Conservation (phyloP, 2,329 filamentous ascomycete genomes). For the Aureobasidium sp. region DNA sequence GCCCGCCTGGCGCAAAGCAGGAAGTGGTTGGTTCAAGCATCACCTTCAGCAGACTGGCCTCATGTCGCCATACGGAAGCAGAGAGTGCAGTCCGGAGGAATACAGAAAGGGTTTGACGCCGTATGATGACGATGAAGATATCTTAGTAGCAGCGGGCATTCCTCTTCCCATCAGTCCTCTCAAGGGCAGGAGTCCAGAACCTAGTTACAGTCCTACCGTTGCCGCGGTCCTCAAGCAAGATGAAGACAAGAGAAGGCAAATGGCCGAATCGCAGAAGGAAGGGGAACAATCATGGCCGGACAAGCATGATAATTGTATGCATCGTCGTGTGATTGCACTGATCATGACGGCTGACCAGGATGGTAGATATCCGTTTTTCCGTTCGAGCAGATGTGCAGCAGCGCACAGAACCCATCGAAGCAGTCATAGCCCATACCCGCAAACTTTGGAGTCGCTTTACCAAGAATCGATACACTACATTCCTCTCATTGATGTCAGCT, state of each 20-base stretch:
- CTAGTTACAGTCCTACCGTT: slow-evolving; percentile 19
- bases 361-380: slow-evolving; percentile 76
- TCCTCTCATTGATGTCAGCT: slow-evolving; percentile 54
- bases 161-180: slow-evolving; percentile 52
- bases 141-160: slow-evolving; percentile 34
- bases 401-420: slow-evolving; percentile 74
- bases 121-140: slow-evolving; percentile 41
- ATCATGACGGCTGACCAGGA: slow-evolving; percentile 18
- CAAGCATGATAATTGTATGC: slow-evolving; percentile 29
- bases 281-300: slow-evolving; percentile 9
- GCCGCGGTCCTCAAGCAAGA: slow-evolving; percentile 6
- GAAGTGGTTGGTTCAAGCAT: slow-evolving; percentile 52
- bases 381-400: slow-evolving; percentile 84
- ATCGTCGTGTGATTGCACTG: slow-evolving; percentile 14
- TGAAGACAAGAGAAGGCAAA: slow-evolving; percentile 15
- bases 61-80: slow-evolving; percentile 17
- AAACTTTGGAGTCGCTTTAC: slow-evolving; percentile 55
- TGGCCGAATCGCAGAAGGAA: not conserved
- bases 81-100: slow-evolving; percentile 53
- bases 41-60: slow-evolving; percentile 24
- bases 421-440: slow-evolving; percentile 58
- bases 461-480: slow-evolving; percentile 61
- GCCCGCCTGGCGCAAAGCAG: slow-evolving; percentile 55
- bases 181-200: slow-evolving; percentile 30
- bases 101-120: slow-evolving; percentile 39